Base-by-base conservation (phyloP, 805 yeast species). In the Yarrowia bubula region DNA sequence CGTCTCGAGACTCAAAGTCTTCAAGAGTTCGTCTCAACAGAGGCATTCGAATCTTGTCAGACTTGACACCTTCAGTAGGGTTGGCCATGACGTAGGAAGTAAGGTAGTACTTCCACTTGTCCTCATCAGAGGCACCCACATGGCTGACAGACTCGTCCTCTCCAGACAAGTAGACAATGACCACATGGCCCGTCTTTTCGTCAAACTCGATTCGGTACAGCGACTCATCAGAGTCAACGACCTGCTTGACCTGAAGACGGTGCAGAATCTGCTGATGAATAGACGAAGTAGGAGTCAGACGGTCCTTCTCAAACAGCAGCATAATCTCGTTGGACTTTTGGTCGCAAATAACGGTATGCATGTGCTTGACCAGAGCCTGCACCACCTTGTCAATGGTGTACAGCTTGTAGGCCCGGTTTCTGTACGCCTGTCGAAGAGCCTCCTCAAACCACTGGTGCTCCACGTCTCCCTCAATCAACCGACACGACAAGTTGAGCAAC, bases 401-500 rank as follows among this genome's bases (percentile, higher is more conserved):
- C 65, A 95, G 77, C 75, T 91, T 91, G 79, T 89, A 95, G 0
- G 98, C 99, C 68, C 87, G 88, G 77, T 93, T 95, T 72, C 95
- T 84, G 78, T 89, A 95, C 0, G 96, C 97, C 79, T 93, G 98
- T 68, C 99, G 90, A 66, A 95, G 77, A 15, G 96, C 84, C 76
- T 95, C 99, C 78, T 95, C 99, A 75, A 89, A 96, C 88, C 92
- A 87, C 75, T 88, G 95, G 68, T 90, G 96, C 72, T 95, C 99
- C 57, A 95, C 77, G 41, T 91, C 95, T 33, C 96, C 96, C 69
- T 90, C 95, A 69, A 95, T 88, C 61, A 91, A 79, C 68, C 85
- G 84, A 69, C 85, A 90, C 66, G 96, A 84, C 65, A 95, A 80
- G 2, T 79, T 80, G 66, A 95, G 78, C n/a, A 91, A 83, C 75